phyloP scores from a whole-genome alignment of 768 basidiomycete genomes.

The Cyclocybe aegerita region DNA sequence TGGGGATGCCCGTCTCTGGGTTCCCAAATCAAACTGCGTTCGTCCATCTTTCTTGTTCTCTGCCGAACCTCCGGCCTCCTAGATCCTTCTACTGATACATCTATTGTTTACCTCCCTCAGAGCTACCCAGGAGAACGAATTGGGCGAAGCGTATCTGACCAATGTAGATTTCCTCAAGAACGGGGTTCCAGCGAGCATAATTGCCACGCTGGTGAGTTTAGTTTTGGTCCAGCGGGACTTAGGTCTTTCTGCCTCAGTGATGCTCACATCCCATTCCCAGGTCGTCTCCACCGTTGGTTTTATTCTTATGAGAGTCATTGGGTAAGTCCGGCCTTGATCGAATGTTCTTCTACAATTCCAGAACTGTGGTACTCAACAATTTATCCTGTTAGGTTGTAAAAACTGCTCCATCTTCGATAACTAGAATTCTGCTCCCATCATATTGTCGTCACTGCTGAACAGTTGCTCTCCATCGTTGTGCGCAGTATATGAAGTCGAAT shows the following conservation, averaged over 20 bases:
- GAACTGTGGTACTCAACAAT: too few species aligned
- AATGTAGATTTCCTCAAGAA: conserved; percentile 91
- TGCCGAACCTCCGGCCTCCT: conserved; percentile 2
- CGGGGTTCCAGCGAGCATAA: conserved; percentile 90
- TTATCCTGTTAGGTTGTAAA: too few species aligned
- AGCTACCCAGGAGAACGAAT: conserved; percentile 91
- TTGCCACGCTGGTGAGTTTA: conserved; percentile 72
- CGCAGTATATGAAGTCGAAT: too few species aligned
- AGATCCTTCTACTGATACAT: conserved; percentile 15
- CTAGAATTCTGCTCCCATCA: too few species aligned
- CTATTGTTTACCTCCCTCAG: conserved; percentile 34
- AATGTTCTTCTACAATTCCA: background rate
- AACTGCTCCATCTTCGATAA: too few species aligned
- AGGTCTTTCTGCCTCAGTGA: background rate
- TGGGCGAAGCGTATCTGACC: conserved; percentile 84
- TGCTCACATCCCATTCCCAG: conserved; percentile 33
- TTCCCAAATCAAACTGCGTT: conserved; percentile 98
- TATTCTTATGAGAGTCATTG: conserved; percentile 67
- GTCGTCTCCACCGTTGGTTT: conserved; percentile 87
- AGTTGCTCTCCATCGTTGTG: too few species aligned
- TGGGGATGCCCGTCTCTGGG: conserved; percentile 99
- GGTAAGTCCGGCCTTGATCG: conserved; percentile 44
- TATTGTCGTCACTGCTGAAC: too few species aligned
- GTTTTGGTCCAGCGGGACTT: background rate
- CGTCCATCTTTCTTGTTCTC: conserved; percentile 28